These are phyloP conservation scores for Hymenoscyphus occultus DNA, from an alignment of 2,329 filamentous ascomycete species.

Conservation along the genomic window DNA sequence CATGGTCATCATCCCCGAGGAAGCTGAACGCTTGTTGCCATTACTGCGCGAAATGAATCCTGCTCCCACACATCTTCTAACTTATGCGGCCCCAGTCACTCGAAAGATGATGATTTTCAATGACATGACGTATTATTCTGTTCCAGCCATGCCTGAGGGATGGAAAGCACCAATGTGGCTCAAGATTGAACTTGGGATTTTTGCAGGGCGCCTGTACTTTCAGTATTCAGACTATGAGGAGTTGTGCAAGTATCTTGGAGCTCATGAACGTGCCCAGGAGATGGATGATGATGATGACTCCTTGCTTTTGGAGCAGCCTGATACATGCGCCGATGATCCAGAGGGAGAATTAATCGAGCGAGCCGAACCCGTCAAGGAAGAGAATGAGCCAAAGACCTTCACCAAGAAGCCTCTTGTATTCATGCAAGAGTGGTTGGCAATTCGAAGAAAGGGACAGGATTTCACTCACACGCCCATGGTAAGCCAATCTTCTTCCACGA, in stretches of 20 bases:
- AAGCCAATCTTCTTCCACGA: too few species aligned
- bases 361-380: neutral
- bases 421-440: conserved; percentile 54
- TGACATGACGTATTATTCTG: conserved; percentile 48
- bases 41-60: conserved; percentile 35
- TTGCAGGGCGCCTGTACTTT: conserved; percentile 60
- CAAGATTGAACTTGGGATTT: conserved; percentile 55
- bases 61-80: conserved; percentile 45
- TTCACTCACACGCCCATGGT: conserved; percentile 56
- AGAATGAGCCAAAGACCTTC: conserved; percentile 17
- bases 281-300: conserved; percentile 15
- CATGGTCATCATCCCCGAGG: conserved; percentile 60
- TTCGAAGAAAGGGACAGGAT: conserved; percentile 54
- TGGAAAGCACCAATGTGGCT: conserved; percentile 52
- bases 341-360: neutral
- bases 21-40: conserved; percentile 55
- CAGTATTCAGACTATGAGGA: conserved; percentile 45
- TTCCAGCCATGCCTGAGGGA: conserved; percentile 44
- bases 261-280: conserved; percentile 9
- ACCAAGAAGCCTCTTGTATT: conserved; percentile 44
- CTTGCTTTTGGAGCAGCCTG: neutral
- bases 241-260: conserved; percentile 34
- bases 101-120: conserved; percentile 60
- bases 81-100: conserved; percentile 60
- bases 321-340: neutral